A percentile compares a stretch with the other conserved stretches of the same genome.
Conservation (phyloP, 73 alveolate genomes). For the Effrenium voratum region DNA sequence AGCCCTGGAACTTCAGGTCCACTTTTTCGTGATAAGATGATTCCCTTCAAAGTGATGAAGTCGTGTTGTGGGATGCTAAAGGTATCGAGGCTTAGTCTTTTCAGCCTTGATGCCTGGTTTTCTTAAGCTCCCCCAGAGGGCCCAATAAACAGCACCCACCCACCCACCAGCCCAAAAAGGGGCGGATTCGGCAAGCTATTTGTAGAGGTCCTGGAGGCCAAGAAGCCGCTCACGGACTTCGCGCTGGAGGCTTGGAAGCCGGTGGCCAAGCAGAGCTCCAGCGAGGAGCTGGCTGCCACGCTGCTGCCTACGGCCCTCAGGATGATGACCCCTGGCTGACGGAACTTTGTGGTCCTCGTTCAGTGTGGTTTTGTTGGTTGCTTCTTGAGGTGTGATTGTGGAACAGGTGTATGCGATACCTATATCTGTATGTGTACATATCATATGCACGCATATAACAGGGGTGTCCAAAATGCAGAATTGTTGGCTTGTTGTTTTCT, state of each 20-base stretch:
- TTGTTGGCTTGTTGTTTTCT: too few relatives aligned
- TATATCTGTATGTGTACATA: neutral
- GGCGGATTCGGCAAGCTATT: too few relatives aligned
- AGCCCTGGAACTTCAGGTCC: too few relatives aligned
- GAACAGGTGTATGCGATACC: neutral
- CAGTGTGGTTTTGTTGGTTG: neutral
- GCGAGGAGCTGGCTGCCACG: constrained; percentile 34
- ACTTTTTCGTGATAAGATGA: too few relatives aligned
- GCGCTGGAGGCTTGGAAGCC: constrained; percentile 64
- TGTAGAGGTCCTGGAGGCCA: constrained; percentile 70
- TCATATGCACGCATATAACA: neutral
- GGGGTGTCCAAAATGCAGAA: too few relatives aligned
- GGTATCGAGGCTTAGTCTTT: too few relatives aligned
- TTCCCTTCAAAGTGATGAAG: too few relatives aligned
- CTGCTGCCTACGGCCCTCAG: constrained; percentile 77
- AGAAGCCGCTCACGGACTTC: constrained; percentile 57
- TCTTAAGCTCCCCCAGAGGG: too few relatives aligned
- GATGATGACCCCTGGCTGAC: constrained; percentile 48
- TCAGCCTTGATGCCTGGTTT: too few relatives aligned
- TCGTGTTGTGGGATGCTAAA: too few relatives aligned
- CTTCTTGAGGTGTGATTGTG: neutral
- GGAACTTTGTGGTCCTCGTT: neutral
- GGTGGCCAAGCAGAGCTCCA: constrained; percentile 38
- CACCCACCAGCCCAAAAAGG: too few relatives aligned
- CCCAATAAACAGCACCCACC: too few relatives aligned